These are phyloP conservation scores for Sphaerulina populicola DNA, from an alignment of 2,329 filamentous ascomycete genomes.

Conservation along the genomic window DNA sequence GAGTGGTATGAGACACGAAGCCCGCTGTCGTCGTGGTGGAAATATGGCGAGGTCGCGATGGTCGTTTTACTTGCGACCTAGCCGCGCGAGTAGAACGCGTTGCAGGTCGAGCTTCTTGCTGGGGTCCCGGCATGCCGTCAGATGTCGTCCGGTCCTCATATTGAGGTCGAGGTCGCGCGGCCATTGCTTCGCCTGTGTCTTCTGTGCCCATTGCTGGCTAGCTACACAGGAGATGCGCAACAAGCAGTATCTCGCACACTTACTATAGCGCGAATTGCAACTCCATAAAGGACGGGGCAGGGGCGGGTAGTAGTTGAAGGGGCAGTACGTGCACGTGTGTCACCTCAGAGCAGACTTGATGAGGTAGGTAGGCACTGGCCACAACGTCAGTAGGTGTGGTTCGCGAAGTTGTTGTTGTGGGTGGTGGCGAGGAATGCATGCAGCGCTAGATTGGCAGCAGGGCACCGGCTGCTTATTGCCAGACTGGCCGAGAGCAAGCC, in stretches of 20 bases:
- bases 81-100: conserved; percentile 3
- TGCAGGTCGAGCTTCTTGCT: conserved; percentile 9
- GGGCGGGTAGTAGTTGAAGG: conserved; percentile 2
- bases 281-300: conserved; percentile 1
- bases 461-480: not conserved
- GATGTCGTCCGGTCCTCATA: conserved; percentile 6
- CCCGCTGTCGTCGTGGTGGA: conserved; percentile 14
- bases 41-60: conserved; percentile 5
- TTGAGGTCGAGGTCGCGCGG: conserved; percentile 2
- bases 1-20: conserved; percentile 20
- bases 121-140: conserved; percentile 3
- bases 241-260: not conserved
- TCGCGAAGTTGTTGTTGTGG: conserved; percentile 4
- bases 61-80: conserved; percentile 3
- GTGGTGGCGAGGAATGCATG: conserved; percentile 15
- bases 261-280: conserved; percentile 1
- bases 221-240: not conserved
- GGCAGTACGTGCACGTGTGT: not conserved
- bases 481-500: not conserved
- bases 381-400: conserved; percentile 10
- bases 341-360: not conserved
- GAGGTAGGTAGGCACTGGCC: conserved; percentile 7
- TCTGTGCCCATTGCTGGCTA: not conserved
- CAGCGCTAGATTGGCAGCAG: conserved; percentile 1
- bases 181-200: not conserved